Evolutionary conservation across 2,329 filamentous ascomycete genomes (phyloP), one percentile per base, ranked within the genome.

Genomic region (Alternaria infectoria): DNA sequence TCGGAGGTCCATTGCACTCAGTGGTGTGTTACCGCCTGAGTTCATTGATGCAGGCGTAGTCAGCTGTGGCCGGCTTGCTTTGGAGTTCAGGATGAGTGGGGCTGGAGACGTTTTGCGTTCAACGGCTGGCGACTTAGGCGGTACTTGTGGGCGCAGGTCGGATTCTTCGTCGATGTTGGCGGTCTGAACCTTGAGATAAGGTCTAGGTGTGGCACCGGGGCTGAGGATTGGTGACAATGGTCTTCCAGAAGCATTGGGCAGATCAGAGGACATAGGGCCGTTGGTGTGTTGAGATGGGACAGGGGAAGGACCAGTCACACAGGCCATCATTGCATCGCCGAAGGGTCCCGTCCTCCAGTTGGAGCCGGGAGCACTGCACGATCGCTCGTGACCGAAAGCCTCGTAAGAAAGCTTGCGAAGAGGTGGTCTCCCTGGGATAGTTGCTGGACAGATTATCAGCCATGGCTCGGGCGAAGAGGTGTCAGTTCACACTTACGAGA

Each of bases 401-500:
- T 80, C 78, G 50, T 76, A 69, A 5, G 76, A 77, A 28, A 69
- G 65, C 57, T 77, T 74, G 10, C 77, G 77, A 12, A 81, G 75
- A 54, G 80, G 78, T 19, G 79, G 79, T 58, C 77, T 74, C 46
- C 80, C 80, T 10, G 80, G 80, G 49, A 81, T 81, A 15, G 80
- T 81, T 54, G 80, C 80, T 78, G 57, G 26, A 23, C 8, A 23
- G 3, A 17, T 25, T 21, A 64, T 78, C 40, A 78, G 67, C 50
- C 57, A n/a, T 45, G 15, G 30, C 25, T 26, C 43, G 26, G 12
- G 54, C 13, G 45, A 26, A 19, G 36, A 30, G 4, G 28, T 17
- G 10, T 23, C 46, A 30, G 21, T 57, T 19, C 21, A 36, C 26
- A 74, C 79, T 71, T 77, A 81, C 80, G 80, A 62, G 79, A 81